Conservation (phyloP, 1,139 yeast species). For the Debaryomyces udenii region DNA sequence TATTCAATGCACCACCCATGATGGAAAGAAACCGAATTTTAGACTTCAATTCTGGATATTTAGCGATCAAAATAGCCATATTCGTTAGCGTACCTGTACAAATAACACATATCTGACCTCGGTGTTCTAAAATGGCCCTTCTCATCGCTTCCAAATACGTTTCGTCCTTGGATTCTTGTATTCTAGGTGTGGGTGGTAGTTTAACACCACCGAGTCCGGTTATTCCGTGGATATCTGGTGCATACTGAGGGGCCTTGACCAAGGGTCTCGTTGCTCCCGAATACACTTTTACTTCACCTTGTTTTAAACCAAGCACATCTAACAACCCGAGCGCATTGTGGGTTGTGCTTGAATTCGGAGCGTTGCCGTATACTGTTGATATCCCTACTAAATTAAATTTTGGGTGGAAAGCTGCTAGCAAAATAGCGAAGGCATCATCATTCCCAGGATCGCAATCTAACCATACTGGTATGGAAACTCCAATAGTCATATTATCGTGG, state of each 20-base stretch:
- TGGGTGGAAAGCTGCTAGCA: slow-evolving; percentile 63
- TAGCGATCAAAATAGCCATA: slow-evolving; percentile 53
- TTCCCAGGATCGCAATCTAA: slow-evolving; percentile 95
- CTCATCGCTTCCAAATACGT: slow-evolving; percentile 61
- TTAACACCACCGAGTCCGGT: slow-evolving; percentile 76
- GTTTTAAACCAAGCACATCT: slow-evolving; percentile 53
- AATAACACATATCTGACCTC: slow-evolving; percentile 55
- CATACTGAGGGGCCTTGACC: slow-evolving; percentile 48
- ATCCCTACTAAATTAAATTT: slow-evolving; percentile 66
- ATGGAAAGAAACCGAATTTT: slow-evolving; percentile 57
- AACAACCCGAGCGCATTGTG: slow-evolving; percentile 68
- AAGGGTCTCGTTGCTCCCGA: slow-evolving; percentile 67
- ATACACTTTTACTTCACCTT: slow-evolving; percentile 60
- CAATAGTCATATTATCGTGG: slow-evolving; percentile 20
- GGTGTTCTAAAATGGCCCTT: slow-evolving; percentile 44
- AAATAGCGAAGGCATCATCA: slow-evolving; percentile 81
- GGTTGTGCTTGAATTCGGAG: slow-evolving; percentile 68
- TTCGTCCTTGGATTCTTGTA: slow-evolving; percentile 32
- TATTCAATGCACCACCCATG: slow-evolving; percentile 76
- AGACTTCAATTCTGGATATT: slow-evolving; percentile 52
- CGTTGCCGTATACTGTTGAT: slow-evolving; percentile 83
- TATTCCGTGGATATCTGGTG: slow-evolving; percentile 71
- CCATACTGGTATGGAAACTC: slow-evolving; percentile 63
- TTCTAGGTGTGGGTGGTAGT: slow-evolving; percentile 53
- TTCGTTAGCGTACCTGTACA: slow-evolving; percentile 81